phyloP scores from a whole-genome alignment of 768 basidiomycete genomes.

The Tulasnella sp. region DNA sequence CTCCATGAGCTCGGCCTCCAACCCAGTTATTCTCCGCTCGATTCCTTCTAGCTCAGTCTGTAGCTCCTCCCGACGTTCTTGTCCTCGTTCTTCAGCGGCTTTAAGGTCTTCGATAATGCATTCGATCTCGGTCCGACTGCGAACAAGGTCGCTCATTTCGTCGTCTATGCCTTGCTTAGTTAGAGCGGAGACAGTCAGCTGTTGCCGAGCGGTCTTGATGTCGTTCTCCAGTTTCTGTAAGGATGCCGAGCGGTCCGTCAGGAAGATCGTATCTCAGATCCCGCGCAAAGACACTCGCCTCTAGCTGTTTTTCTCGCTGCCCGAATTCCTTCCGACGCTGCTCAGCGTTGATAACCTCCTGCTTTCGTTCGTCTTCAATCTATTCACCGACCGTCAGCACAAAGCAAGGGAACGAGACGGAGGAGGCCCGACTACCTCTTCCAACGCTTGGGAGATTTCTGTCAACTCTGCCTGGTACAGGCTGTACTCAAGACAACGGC shows the following conservation, averaged over 20 bases:
- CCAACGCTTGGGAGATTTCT: conserved; percentile 80
- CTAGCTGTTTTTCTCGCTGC: conserved; percentile 76
- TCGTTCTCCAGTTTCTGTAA: conserved; percentile 67
- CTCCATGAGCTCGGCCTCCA: conserved; percentile 58
- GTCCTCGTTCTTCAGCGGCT: conserved; percentile 58
- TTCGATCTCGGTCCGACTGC: conserved; percentile 78
- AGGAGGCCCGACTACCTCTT: conserved; percentile 53
- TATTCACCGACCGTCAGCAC: conserved; percentile 21
- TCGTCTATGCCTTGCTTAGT: conserved; percentile 70
- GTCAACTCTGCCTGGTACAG: conserved; percentile 86
- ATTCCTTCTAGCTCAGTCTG: conserved; percentile 61
- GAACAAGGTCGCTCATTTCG: conserved; percentile 83
- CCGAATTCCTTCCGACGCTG: conserved; percentile 76
- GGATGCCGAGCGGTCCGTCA: neutral
- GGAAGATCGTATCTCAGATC: neutral
- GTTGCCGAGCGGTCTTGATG: conserved; percentile 65
- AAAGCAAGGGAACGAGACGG: conserved; percentile 40
- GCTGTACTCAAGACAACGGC: conserved; percentile 92
- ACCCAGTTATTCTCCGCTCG: conserved; percentile 56
- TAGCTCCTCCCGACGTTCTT: conserved; percentile 58
- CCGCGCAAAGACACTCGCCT: conserved; percentile 45
- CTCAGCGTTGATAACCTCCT: conserved; percentile 82
- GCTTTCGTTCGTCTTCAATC: conserved; percentile 59
- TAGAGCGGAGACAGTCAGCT: conserved; percentile 62
- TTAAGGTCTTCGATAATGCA: conserved; percentile 77